phyloP scores from a whole-genome alignment of 345 rosid genomes.

The Hibiscus tridactylites region DNA sequence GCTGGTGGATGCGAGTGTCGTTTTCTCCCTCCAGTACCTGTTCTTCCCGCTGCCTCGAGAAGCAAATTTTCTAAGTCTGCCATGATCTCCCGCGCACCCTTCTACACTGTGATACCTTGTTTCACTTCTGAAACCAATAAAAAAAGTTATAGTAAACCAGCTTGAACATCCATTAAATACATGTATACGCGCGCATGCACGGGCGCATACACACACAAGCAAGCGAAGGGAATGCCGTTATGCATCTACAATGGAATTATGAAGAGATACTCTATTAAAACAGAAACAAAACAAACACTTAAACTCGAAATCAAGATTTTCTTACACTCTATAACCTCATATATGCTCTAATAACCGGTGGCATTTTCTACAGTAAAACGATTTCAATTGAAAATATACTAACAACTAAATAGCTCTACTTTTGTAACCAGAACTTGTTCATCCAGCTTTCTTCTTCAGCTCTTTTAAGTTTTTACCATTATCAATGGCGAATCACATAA shows the following conservation, averaged over 20 bases:
- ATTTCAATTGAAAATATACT: background rate
- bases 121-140: conserved; percentile 2
- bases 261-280: background rate
- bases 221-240: conserved; percentile 29
- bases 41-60: conserved; percentile 96
- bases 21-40: conserved; percentile 47
- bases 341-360: background rate
- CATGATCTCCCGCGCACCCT: conserved; percentile 24
- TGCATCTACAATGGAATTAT: background rate
- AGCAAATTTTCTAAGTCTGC: conserved; percentile 89
- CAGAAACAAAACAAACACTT: too few species aligned
- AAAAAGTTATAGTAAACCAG: conserved; percentile 24
- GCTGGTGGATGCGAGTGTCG: conserved; percentile 50
- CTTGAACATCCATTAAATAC: conserved; percentile 29
- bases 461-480: background rate
- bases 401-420: background rate
- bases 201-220: background rate
- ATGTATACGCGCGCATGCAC: background rate
- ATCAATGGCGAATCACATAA: background rate
- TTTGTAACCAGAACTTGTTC: background rate
- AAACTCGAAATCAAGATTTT: background rate
- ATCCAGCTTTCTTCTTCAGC: background rate
- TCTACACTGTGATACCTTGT: background rate
- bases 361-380: background rate
- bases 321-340: background rate